phyloP scores from a whole-genome alignment of 139 green algal genomes.

The Ulvella scutata region DNA sequence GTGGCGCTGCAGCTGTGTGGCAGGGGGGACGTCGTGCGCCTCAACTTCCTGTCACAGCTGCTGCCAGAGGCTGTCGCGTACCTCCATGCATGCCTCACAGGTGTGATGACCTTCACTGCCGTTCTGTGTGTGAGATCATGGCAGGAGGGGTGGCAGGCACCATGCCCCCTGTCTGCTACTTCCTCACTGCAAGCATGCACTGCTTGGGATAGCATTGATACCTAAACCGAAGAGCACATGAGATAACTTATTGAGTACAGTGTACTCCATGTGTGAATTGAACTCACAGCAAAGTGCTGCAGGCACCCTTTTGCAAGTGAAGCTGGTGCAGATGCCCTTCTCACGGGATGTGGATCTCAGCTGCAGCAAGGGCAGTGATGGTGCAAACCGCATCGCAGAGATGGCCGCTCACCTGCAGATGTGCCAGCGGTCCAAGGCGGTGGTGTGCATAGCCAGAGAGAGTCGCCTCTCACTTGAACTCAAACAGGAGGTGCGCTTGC shows the following conservation, averaged over 20 bases:
- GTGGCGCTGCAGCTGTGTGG: not conserved
- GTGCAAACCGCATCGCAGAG: constrained; percentile 12
- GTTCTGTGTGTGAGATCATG: too few species aligned
- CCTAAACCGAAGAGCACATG: too few species aligned
- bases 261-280: too few species aligned
- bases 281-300: too few species aligned
- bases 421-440: constrained; percentile 6
- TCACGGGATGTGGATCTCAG: constrained; percentile 23
- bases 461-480: constrained; percentile 29
- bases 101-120: too few species aligned
- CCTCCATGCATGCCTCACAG: constrained; percentile 18
- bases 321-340: constrained; percentile 32
- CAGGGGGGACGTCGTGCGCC: constrained; percentile 23
- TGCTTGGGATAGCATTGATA: too few species aligned
- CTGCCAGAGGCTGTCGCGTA: constrained; percentile 25
- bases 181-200: constrained; percentile 26
- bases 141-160: too few species aligned
- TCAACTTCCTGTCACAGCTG: constrained; percentile 34
- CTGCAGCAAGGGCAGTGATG: not conserved
- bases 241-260: too few species aligned
- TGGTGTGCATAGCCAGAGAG: constrained; percentile 30
- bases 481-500: constrained; percentile 23
- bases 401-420: constrained; percentile 14
- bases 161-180: too few species aligned
- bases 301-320: constrained; percentile 6